These are phyloP conservation scores for Fusarium sp. DNA, from an alignment of 2,329 filamentous ascomycete species.

Conservation along the genomic window DNA sequence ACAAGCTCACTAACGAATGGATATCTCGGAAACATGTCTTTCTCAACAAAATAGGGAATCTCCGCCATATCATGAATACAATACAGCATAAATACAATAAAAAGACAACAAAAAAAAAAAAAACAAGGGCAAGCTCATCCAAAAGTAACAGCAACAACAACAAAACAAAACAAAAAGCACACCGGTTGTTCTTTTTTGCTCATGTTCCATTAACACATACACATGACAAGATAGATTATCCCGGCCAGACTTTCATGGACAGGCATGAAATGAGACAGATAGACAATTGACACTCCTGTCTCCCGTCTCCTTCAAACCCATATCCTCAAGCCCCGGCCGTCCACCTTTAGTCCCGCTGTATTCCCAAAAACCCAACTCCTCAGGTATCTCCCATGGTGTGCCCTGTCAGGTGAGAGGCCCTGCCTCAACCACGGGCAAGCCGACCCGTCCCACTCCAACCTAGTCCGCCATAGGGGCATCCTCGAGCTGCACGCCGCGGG, in stretches of 20 bases:
- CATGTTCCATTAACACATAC: slow-evolving; percentile 46
- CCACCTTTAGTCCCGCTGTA: slow-evolving; percentile 22
- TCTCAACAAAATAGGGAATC: slow-evolving; percentile 39
- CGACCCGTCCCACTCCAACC: slow-evolving; percentile 19
- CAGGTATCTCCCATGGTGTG: slow-evolving; percentile 12
- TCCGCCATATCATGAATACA: slow-evolving; percentile 32
- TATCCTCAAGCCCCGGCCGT: slow-evolving; percentile 9
- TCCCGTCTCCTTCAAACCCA: slow-evolving; percentile 2
- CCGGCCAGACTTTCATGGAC: slow-evolving; percentile 5
- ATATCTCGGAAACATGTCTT: slow-evolving; percentile 21
- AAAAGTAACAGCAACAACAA: slow-evolving; percentile 18
- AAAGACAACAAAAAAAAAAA: slow-evolving; percentile 24
- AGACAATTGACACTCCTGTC: neutral
- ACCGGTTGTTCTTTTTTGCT: slow-evolving; percentile 40
- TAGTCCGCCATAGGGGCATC: slow-evolving; percentile 65
- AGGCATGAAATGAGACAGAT: neutral
- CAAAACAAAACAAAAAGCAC: slow-evolving; percentile 33
- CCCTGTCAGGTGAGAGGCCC: slow-evolving; percentile 17
- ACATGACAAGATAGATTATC: slow-evolving; percentile 36
- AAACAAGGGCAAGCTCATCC: slow-evolving; percentile 12
- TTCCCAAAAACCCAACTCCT: slow-evolving; percentile 27
- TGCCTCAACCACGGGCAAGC: slow-evolving; percentile 18
- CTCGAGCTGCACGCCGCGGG: slow-evolving; percentile 62
- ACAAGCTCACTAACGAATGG: slow-evolving; percentile 6
- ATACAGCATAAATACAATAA: slow-evolving; percentile 45